A percentile compares a stretch with the other conserved stretches of the same genome.
Conservation (phyloP, 345 rosid species). For the Pseudoturritis turrita region DNA sequence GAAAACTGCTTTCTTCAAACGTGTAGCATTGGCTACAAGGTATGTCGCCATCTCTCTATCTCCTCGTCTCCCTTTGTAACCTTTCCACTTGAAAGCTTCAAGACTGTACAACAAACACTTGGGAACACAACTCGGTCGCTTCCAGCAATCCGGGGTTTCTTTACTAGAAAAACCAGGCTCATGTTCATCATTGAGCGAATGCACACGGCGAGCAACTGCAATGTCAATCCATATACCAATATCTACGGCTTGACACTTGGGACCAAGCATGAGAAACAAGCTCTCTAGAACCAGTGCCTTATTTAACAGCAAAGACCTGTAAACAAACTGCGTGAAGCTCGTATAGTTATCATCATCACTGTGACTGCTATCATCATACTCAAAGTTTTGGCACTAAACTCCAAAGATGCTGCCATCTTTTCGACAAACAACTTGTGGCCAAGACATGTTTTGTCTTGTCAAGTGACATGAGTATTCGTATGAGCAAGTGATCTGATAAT, state of each 20-base stretch:
- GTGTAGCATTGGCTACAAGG: neutral
- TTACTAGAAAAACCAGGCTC: neutral
- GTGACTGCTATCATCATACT: neutral
- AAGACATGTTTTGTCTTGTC: neutral
- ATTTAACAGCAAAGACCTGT: neutral
- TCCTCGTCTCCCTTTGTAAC: neutral
- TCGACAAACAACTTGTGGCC: neutral
- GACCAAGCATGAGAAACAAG: neutral
- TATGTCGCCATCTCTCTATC: neutral
- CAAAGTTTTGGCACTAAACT: neutral
- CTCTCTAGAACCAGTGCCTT: neutral
- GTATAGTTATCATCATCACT: neutral
- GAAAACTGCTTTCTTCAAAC: neutral
- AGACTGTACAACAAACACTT: neutral
- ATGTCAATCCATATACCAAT: neutral
- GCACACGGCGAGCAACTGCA: neutral
- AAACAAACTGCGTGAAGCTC: neutral
- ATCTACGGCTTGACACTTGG: neutral
- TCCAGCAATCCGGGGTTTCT: neutral
- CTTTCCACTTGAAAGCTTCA: neutral
- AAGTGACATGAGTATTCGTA: neutral
- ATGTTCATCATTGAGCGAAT: neutral
- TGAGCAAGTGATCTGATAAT: neutral
- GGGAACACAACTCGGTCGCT: neutral
- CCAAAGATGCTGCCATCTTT: slow-evolving; percentile 10